Percentiles rank a stretch among this genome's conserved stretches.
These are phyloP conservation scores for Penicillium freii DNA, from an alignment of 2,329 filamentous ascomycete species.

Conservation along the genomic window DNA sequence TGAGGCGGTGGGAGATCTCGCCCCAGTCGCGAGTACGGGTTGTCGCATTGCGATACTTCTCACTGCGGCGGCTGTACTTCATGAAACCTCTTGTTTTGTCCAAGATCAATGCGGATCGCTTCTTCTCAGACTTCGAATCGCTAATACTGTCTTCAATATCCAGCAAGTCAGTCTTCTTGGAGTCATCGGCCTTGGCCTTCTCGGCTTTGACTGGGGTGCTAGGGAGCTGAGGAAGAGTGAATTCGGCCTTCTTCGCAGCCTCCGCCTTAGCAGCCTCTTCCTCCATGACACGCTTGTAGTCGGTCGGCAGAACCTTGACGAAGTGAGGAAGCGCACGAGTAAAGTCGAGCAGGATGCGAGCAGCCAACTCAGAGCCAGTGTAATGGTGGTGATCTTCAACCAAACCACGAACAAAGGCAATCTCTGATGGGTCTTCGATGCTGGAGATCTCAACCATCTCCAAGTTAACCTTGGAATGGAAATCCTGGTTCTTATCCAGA, in stretches of 20 bases:
- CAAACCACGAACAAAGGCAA: constrained; percentile 83
- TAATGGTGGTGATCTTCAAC: constrained; percentile 98
- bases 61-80: constrained; percentile 88
- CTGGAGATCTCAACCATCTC: constrained; percentile 93
- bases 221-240: constrained; percentile 73
- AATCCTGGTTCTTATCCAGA: constrained; percentile 84
- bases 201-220: constrained; percentile 55
- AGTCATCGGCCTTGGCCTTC: constrained; percentile 57
- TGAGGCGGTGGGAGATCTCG: constrained; percentile 81
- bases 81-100: constrained; percentile 98
- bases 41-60: constrained; percentile 86
- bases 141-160: constrained; percentile 92
- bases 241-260: constrained; percentile 79
- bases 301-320: constrained; percentile 87
- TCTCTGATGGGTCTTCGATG: constrained; percentile 80
- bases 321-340: constrained; percentile 86
- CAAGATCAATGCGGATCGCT: constrained; percentile 84
- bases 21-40: constrained; percentile 90
- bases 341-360: constrained; percentile 92
- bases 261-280: constrained; percentile 85
- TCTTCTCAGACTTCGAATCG: constrained; percentile 82
- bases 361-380: constrained; percentile 91
- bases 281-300: constrained; percentile 89
- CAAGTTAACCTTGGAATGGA: constrained; percentile 88
- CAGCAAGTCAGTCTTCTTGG: constrained; percentile 67